These are phyloP conservation scores for Lolium rigidum DNA, from an alignment of 176 grass and related monocot genomes.

Conservation along the genomic window DNA sequence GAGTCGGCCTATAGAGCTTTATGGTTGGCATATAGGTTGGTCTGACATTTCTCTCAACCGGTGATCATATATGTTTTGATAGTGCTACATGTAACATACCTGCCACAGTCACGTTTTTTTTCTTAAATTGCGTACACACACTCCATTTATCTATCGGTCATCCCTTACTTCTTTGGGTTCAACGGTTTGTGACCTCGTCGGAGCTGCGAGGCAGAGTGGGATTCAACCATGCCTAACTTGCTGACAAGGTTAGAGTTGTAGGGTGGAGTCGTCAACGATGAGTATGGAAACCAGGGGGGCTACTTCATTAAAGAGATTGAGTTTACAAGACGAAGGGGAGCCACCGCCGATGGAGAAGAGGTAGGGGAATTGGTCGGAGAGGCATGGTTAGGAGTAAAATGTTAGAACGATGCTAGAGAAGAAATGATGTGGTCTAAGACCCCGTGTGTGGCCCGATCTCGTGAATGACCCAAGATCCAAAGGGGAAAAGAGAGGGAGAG, in stretches of 20 bases:
- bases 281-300: fast-evolving
- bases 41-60: too few species aligned
- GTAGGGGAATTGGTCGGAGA: not conserved
- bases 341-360: not conserved
- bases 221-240: not conserved
- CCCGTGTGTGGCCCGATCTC: too few species aligned
- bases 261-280: not conserved
- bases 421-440: too few species aligned
- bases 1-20: too few species aligned
- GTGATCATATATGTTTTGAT: too few species aligned
- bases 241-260: not conserved
- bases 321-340: not conserved
- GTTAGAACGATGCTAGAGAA: not conserved
- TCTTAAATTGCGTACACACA: too few species aligned
- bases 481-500: too few species aligned
- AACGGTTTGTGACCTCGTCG: not conserved
- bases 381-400: not conserved
- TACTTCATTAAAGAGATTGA: not conserved
- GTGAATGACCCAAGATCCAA: too few species aligned
- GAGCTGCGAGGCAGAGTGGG: not conserved
- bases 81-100: too few species aligned
- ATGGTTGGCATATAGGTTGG: too few species aligned
- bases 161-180: not conserved
- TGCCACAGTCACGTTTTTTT: too few species aligned
- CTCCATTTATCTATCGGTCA: too few species aligned